Evolutionary conservation across 768 basidiomycete species (phyloP).

Genomic region (Pleurotus eryngii): DNA sequence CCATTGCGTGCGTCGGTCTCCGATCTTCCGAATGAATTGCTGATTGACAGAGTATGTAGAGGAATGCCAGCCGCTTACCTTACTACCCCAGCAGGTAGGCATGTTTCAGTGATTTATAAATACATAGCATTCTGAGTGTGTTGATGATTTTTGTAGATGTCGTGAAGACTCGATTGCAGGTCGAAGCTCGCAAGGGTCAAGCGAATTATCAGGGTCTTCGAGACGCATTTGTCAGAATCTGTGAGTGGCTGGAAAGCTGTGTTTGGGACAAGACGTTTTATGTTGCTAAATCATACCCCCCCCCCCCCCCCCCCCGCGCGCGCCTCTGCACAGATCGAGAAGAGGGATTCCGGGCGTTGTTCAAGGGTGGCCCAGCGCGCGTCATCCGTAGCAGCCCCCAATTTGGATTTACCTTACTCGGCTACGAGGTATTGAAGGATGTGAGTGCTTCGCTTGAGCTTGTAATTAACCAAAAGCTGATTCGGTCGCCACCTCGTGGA

Average conservation of each 20-base stretch:
- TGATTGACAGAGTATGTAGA: slow-evolving; percentile 42
- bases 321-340: slow-evolving; percentile 61
- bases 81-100: slow-evolving; percentile 82
- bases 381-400: slow-evolving; percentile 87
- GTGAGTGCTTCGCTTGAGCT: slow-evolving; percentile 18
- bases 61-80: slow-evolving; percentile 98
- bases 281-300: slow-evolving; percentile 10
- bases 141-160: slow-evolving; percentile 57
- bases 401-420: slow-evolving; percentile 91
- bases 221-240: slow-evolving; percentile 90
- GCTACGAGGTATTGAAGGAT: slow-evolving; percentile 71
- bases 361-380: slow-evolving; percentile 90
- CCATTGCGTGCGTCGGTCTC: slow-evolving; percentile 63
- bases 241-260: slow-evolving; percentile 40
- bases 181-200: slow-evolving; percentile 88
- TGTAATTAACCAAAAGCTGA: neutral
- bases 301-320: no score
- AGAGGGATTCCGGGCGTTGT: slow-evolving; percentile 86
- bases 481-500: neutral
- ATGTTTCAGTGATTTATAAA: slow-evolving; percentile 9
- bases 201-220: slow-evolving; percentile 85
- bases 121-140: neutral
- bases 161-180: slow-evolving; percentile 94
- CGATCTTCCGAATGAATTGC: slow-evolving; percentile 13
- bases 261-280: slow-evolving; percentile 1